Percentiles rank a stretch among this genome's conserved stretches.
These are phyloP conservation scores for Solanum clarkiae DNA, from an alignment of 257 asterid species.

Conservation along the genomic window DNA sequence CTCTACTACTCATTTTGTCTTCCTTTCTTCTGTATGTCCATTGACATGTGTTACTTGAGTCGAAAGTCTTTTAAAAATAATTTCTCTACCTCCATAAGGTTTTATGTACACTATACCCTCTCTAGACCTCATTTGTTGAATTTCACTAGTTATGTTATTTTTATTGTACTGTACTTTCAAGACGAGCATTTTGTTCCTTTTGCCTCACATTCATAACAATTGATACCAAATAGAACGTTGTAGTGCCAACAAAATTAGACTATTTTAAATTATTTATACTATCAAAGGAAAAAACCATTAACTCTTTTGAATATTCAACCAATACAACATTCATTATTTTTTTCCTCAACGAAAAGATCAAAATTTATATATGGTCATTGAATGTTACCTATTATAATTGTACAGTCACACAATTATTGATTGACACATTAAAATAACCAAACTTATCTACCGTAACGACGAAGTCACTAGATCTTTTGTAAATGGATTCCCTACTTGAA, in stretches of 20 bases:
- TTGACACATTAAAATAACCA: not conserved
- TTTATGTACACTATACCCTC: not conserved
- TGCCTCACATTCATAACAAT: no score
- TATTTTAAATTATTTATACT: not conserved
- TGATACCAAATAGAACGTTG: no score
- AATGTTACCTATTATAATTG: not conserved
- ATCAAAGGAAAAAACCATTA: not conserved
- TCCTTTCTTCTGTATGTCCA: not conserved
- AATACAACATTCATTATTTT: not conserved
- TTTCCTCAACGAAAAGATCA: not conserved
- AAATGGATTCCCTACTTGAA: not conserved
- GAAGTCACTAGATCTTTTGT: not conserved
- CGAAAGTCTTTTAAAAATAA: not conserved
- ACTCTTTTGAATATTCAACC: not conserved
- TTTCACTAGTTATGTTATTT: not conserved
- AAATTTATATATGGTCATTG: not conserved
- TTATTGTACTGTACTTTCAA: no score
- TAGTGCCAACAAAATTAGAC: not conserved
- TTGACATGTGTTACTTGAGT: not conserved
- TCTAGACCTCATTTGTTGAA: not conserved
- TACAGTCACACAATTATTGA: not conserved
- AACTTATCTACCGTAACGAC: not conserved
- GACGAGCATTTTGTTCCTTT: no score
- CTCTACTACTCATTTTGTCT: not conserved
- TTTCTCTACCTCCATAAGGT: not conserved